Base-by-base conservation (phyloP, 2,329 filamentous ascomycete genomes). In the Alternaria dauci region DNA sequence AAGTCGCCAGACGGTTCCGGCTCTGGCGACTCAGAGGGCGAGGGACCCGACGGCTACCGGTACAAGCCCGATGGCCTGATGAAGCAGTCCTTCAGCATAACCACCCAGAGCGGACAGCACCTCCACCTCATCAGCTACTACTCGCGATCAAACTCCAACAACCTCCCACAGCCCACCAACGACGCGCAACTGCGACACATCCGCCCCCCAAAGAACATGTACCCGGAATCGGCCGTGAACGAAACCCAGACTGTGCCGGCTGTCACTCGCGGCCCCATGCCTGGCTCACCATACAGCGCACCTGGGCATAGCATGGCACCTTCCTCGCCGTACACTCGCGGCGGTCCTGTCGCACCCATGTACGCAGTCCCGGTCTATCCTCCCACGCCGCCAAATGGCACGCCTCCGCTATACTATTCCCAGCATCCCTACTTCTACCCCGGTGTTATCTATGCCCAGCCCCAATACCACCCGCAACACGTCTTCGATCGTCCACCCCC, bases 1-100 rank as follows among this genome's bases (percentile, higher is more conserved):
- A 94, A 93, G 81, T 94, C 92, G 8, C 92, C 93, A 34, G 93
- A 97, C 65, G 93, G 91, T 71, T 89, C 88, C 61, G 88, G 90
- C 65, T 88, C 87, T 28, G 94, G 91, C 75, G 93, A 96, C 72
- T 94, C 95, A 50, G 91, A 93, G 66, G 90, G 92, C 55, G 91
- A 88, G 69, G 86, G 86, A 25, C 76, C 76, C 28, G 77, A 79
- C 46, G 77, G 77, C 55, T 79, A 79, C 56, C 74, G 77, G 23
- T 72, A 84, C 83, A 56, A 99, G 97, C 84, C 92, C 9, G 95
- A 99, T 73, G 95, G 95, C 0, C 86, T 99, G 4, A 97, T 98
- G 93, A 99, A 99, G 86, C 95, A 99, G 81, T 98, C 95, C 0
- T 99, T 98, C 85, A 98, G 94, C 81, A 98, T 99, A 81, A 97